Conservation (phyloP, 768 basidiomycete species). For the Naematelia aurantialba region DNA sequence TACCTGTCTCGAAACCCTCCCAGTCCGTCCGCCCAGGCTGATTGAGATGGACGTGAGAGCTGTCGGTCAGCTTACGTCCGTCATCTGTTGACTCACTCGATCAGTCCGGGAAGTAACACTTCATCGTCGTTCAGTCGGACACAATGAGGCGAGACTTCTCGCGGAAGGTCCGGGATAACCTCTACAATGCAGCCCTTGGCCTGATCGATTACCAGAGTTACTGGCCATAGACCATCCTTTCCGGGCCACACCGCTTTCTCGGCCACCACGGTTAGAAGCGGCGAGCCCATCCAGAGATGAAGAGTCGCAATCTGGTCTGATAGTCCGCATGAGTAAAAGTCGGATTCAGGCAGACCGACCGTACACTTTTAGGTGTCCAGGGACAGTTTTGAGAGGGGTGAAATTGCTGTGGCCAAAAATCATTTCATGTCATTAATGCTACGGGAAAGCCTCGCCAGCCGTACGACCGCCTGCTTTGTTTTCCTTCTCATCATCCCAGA, state of each 20-base stretch:
- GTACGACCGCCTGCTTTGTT: too few relatives aligned
- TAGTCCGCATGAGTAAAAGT: background rate
- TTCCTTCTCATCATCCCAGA: too few relatives aligned
- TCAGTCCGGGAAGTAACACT: slow-evolving; percentile 69
- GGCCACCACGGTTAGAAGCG: background rate
- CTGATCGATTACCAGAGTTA: background rate
- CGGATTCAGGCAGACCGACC: background rate
- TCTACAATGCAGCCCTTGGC: background rate
- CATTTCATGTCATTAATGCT: too few relatives aligned
- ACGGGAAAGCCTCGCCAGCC: too few relatives aligned
- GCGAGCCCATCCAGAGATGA: background rate
- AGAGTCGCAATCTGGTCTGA: background rate
- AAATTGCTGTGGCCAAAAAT: background rate
- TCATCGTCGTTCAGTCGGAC: slow-evolving; percentile 60
- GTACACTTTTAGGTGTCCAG: background rate
- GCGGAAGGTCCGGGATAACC: slow-evolving; percentile 25
- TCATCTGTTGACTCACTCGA: slow-evolving; percentile 60
- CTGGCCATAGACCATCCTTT: background rate
- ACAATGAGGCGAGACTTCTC: background rate
- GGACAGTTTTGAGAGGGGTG: background rate
- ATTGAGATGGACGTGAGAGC: slow-evolving; percentile 76
- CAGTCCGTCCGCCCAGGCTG: slow-evolving; percentile 89
- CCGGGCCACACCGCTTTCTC: background rate
- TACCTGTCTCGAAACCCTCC: slow-evolving; percentile 94
- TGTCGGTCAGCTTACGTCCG: slow-evolving; percentile 7